Evolutionary conservation across 1,139 yeast species (phyloP).

Genomic region (Pichia sp.): DNA sequence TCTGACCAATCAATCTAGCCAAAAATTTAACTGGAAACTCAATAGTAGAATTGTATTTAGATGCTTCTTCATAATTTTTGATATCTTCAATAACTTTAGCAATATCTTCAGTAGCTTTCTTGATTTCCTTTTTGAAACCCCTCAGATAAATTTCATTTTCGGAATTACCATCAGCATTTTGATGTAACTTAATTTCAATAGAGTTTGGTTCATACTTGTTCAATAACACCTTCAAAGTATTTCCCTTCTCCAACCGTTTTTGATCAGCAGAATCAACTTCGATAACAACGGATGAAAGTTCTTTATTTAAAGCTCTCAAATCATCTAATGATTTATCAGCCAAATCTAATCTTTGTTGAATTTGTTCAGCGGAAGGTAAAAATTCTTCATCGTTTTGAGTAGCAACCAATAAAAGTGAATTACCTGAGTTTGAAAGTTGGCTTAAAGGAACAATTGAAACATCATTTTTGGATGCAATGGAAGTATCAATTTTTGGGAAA

Average conservation of each 20-base stretch:
- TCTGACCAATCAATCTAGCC: constrained; percentile 83
- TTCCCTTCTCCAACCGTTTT: constrained; percentile 38
- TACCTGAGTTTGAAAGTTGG: constrained; percentile 34
- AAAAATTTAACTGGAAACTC: constrained; percentile 61
- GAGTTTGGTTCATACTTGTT: constrained; percentile 28
- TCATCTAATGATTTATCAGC: constrained; percentile 46
- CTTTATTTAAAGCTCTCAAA: constrained; percentile 53
- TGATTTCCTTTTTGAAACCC: constrained; percentile 56
- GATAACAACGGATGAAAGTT: constrained; percentile 46
- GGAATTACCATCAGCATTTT: constrained; percentile 35
- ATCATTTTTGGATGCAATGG: constrained; percentile 41
- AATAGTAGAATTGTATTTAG: constrained; percentile 47
- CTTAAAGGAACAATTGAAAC: constrained; percentile 54
- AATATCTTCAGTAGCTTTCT: constrained; percentile 45
- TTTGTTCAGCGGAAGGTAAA: constrained; percentile 44
- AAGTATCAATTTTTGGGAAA: constrained; percentile 41
- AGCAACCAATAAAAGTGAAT: constrained; percentile 36
- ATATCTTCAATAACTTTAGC: constrained; percentile 54
- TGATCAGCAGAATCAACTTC: constrained; percentile 52
- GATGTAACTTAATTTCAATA: constrained; percentile 37
- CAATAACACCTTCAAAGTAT: constrained; percentile 37
- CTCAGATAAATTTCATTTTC: constrained; percentile 52
- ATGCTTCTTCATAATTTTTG: constrained; percentile 52
- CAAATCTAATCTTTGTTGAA: constrained; percentile 37
- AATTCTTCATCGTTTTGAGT: constrained; percentile 44